Evolutionary conservation across 495 filamentous ascomycete genomes (phyloP).

Genomic region (Penicillium coffeae): DNA sequence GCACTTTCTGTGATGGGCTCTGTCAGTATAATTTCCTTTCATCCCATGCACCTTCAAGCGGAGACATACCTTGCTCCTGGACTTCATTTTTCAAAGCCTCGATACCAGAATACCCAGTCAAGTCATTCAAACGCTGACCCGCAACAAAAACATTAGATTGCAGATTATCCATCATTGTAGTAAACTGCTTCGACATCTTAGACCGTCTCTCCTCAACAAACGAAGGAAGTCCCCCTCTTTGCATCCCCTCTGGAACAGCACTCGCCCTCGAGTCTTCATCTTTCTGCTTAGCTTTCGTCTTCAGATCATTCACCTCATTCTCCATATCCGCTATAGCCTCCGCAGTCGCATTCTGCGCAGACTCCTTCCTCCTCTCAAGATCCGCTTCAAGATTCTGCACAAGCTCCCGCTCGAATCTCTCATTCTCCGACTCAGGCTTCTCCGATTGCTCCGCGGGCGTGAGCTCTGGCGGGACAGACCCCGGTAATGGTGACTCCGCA

Average conservation of each 20-base stretch:
- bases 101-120: constrained; percentile 93
- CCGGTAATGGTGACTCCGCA: constrained; percentile 12
- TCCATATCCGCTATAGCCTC: neutral
- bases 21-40: neutral
- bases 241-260: neutral
- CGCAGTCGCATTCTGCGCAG: neutral
- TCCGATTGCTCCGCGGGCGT: constrained; percentile 13
- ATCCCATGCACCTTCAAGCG: neutral
- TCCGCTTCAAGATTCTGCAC: constrained; percentile 6
- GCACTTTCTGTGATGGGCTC: constrained; percentile 47
- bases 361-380: neutral
- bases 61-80: constrained; percentile 53
- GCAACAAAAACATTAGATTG: constrained; percentile 81
- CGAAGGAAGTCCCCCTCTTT: constrained; percentile 62
- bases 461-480: constrained; percentile 16
- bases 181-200: constrained; percentile 68
- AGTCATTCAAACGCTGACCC: constrained; percentile 82
- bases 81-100: constrained; percentile 79
- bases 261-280: constrained; percentile 4
- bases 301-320: neutral
- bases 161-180: constrained; percentile 78
- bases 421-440: neutral
- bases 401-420: constrained; percentile 4
- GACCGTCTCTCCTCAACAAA: constrained; percentile 69
- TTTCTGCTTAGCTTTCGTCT: neutral